Evolutionary conservation across 2,329 filamentous ascomycete genomes (phyloP).

Genomic region (Tolypocladium amazonense): DNA sequence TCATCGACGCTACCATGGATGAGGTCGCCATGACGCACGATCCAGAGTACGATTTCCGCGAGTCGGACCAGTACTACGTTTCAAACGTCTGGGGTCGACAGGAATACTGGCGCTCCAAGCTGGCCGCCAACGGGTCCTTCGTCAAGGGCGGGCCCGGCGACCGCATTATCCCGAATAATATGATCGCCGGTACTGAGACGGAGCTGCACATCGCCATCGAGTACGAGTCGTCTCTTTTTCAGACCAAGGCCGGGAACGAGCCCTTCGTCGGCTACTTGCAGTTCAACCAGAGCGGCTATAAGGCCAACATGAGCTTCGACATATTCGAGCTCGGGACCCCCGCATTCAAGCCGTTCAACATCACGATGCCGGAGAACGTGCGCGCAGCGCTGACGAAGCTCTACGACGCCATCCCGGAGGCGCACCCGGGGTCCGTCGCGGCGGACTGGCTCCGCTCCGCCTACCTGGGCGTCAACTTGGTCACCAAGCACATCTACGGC

Average conservation of each 20-base stretch:
- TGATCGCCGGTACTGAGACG: slow-evolving; percentile 9
- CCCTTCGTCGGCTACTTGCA: slow-evolving; percentile 21
- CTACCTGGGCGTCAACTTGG: slow-evolving; percentile 24
- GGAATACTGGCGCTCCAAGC: slow-evolving; percentile 25
- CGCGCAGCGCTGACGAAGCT: slow-evolving; percentile 17
- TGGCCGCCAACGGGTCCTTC: slow-evolving; percentile 10
- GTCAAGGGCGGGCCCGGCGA: slow-evolving; percentile 8
- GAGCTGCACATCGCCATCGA: slow-evolving; percentile 28
- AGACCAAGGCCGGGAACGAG: slow-evolving; percentile 25
- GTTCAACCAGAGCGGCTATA: slow-evolving; percentile 16
- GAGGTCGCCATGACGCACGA: slow-evolving; percentile 23
- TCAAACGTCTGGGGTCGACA: slow-evolving; percentile 31
- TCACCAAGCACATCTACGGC: slow-evolving; percentile 24
- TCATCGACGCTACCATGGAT: slow-evolving; percentile 14
- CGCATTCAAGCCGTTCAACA: slow-evolving; percentile 16
- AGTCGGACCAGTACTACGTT: slow-evolving; percentile 33
- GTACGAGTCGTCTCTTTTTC: slow-evolving; percentile 29
- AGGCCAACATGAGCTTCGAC: slow-evolving; percentile 12
- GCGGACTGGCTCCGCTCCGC: slow-evolving; percentile 19
- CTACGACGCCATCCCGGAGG: slow-evolving; percentile 17
- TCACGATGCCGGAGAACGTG: slow-evolving; percentile 21
- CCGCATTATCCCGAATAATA: slow-evolving; percentile 10
- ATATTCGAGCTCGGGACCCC: slow-evolving; percentile 12
- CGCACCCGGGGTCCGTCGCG: slow-evolving; percentile 14
- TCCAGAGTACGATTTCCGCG: slow-evolving; percentile 15